Evolutionary conservation across 2,329 filamentous ascomycete species (phyloP).

Genomic region (Biscogniauxia marginata): DNA sequence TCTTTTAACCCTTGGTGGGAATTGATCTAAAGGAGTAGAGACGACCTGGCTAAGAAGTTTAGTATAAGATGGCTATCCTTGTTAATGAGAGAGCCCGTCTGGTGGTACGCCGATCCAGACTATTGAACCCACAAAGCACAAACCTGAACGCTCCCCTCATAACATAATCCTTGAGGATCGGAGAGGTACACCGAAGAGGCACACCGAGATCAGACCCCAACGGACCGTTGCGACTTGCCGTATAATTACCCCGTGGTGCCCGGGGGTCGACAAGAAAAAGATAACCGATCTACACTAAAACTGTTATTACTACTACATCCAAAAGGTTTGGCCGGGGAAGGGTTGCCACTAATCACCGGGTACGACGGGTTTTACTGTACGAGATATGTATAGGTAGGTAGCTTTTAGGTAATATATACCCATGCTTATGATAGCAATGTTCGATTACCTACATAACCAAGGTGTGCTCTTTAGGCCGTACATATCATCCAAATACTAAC

Average conservation of each 20-base stretch:
- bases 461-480: neutral
- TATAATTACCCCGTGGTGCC: neutral
- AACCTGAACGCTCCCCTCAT: neutral
- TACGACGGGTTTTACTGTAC: neutral
- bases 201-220: neutral
- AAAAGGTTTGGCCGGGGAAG: neutral
- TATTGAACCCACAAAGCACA: neutral
- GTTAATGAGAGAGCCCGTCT: neutral
- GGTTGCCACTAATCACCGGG: neutral
- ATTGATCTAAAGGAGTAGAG: neutral
- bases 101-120: neutral
- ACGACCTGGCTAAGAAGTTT: neutral
- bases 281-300: neutral
- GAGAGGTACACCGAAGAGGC: neutral
- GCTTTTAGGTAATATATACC: neutral
- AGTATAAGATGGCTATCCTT: neutral
- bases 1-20: constrained; percentile 7
- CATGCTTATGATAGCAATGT: neutral
- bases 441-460: neutral
- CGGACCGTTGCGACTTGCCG: neutral
- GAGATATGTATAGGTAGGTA: neutral
- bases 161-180: neutral
- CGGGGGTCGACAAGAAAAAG: neutral
- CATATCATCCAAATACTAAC: neutral
- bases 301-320: neutral